Percentiles rank a stretch among this genome's conserved stretches.
Conservation (phyloP, 306 rosid species). For the Boehmeria nivea region DNA sequence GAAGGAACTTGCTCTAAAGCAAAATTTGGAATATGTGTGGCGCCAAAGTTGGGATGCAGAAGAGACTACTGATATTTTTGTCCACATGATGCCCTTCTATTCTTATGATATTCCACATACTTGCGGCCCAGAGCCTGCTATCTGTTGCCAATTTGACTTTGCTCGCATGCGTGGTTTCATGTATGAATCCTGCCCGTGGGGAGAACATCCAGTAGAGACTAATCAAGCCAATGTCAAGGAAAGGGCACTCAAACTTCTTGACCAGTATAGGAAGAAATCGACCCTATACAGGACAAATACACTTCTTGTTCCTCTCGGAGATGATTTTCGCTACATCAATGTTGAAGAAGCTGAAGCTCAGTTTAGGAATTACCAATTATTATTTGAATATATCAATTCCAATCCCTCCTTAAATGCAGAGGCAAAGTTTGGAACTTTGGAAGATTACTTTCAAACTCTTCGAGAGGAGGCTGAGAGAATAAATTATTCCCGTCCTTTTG, state of each 20-base stretch:
- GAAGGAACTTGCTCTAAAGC: conserved; percentile 86
- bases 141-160: conserved; percentile 96
- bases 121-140: conserved; percentile 98
- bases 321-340: conserved; percentile 87
- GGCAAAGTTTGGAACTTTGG: conserved; percentile 87
- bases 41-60: conserved; percentile 97
- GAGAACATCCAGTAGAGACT: conserved; percentile 66
- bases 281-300: conserved; percentile 87
- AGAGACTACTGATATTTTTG: conserved; percentile 93
- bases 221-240: conserved; percentile 66
- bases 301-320: conserved; percentile 95
- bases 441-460: conserved; percentile 72
- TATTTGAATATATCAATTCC: conserved; percentile 88
- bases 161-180: conserved; percentile 64
- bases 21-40: conserved; percentile 87
- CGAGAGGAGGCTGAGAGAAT: conserved; percentile 83
- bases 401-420: conserved; percentile 76
- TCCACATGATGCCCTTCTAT: conserved; percentile 99
- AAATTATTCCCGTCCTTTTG: conserved; percentile 71
- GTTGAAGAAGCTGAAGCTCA: conserved; percentile 88
- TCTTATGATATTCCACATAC: conserved; percentile 98
- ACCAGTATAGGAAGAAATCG: conserved; percentile 93
- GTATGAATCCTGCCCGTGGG: conserved; percentile 91
- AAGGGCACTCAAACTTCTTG: conserved; percentile 72
- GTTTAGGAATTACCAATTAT: conserved; percentile 75